These are phyloP conservation scores for Blastocladiella emersonii DNA, from an alignment of 371 early-diverging fungal species.

Conservation along the genomic window DNA sequence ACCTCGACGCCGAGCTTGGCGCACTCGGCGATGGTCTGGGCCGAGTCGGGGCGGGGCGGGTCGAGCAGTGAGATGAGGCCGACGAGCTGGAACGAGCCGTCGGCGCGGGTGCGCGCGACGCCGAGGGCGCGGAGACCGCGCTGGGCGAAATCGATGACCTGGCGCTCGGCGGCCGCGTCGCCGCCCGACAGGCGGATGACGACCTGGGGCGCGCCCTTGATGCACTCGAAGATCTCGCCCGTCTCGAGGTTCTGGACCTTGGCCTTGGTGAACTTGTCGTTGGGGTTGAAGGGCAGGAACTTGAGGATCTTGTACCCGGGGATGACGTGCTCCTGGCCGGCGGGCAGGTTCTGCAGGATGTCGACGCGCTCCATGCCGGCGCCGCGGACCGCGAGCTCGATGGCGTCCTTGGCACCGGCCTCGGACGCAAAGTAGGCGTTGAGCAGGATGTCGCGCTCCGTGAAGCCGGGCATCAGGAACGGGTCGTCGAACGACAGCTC, in stretches of 20 bases:
- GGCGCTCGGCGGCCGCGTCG: slow-evolving; percentile 54
- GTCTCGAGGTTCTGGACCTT: slow-evolving; percentile 53
- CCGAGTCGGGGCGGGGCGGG: slow-evolving; percentile 45
- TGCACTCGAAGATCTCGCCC: slow-evolving; percentile 57
- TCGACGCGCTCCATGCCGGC: slow-evolving; percentile 66
- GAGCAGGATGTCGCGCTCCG: slow-evolving; percentile 66
- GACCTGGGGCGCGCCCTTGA: slow-evolving; percentile 92
- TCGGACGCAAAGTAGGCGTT: slow-evolving; percentile 77
- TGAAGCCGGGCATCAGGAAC: slow-evolving; percentile 52
- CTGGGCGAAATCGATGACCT: slow-evolving; percentile 65
- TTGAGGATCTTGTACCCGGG: slow-evolving; percentile 73
- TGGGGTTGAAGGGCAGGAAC: slow-evolving; percentile 85
- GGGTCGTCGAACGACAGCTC: slow-evolving; percentile 77
- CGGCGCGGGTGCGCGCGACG: slow-evolving; percentile 61
- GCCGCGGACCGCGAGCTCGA: slow-evolving; percentile 70
- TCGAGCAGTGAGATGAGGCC: slow-evolving; percentile 40
- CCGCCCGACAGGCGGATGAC: slow-evolving; percentile 68
- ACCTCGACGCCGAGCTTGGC: slow-evolving; percentile 44
- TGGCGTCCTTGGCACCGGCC: slow-evolving; percentile 79
- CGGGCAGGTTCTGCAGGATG: slow-evolving; percentile 36
- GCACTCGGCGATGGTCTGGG: slow-evolving; percentile 49
- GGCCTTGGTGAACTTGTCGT: slow-evolving; percentile 78
- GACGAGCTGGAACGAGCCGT: slow-evolving; percentile 37
- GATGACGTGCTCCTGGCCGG: slow-evolving; percentile 40
- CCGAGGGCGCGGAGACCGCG: slow-evolving; percentile 84